Percentiles rank a stretch among this genome's conserved stretches.
Evolutionary conservation across 2,329 filamentous ascomycete species (phyloP).

Genomic region (Arthrocladium fulminans): DNA sequence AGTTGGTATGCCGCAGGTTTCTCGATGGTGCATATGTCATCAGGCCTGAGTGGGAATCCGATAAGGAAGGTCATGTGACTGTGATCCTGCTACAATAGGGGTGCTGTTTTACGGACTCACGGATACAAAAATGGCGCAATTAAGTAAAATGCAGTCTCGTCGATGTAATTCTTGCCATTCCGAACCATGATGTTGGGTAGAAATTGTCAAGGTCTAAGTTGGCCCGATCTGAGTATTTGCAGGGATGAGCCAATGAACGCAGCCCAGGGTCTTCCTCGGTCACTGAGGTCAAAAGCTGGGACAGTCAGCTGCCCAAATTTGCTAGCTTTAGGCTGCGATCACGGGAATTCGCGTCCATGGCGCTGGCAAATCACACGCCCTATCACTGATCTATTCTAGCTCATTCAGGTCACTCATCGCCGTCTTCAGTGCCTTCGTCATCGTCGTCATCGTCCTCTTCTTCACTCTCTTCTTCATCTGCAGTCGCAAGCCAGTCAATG

Average conservation of each 20-base stretch:
- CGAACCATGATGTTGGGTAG: too few relatives aligned
- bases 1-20: not conserved
- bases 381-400: not conserved
- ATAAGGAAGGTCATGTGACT: too few relatives aligned
- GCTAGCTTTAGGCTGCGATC: too few relatives aligned
- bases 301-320: not conserved
- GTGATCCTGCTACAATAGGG: too few relatives aligned
- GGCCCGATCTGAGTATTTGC: not conserved
- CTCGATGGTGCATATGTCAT: too few relatives aligned
- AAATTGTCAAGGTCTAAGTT: too few relatives aligned
- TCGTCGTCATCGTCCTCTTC: constrained; percentile 57
- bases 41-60: too few relatives aligned
- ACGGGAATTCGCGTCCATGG: not conserved
- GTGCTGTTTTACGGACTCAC: too few relatives aligned
- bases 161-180: too few relatives aligned
- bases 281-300: not conserved
- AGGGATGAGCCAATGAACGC: not conserved
- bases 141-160: too few relatives aligned
- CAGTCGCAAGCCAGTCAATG: constrained; percentile 75
- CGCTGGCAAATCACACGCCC: too few relatives aligned
- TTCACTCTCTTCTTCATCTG: constrained; percentile 59
- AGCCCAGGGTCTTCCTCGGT: constrained; percentile 2
- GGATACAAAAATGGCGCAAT: too few relatives aligned
- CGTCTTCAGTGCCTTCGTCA: constrained; percentile 32
- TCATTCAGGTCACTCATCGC: not conserved